Evolutionary conservation across 1,284 basidiomycete species (phyloP), one percentile per base, ranked within the genome.

Genomic region (Rhizoctonia solani): DNA sequence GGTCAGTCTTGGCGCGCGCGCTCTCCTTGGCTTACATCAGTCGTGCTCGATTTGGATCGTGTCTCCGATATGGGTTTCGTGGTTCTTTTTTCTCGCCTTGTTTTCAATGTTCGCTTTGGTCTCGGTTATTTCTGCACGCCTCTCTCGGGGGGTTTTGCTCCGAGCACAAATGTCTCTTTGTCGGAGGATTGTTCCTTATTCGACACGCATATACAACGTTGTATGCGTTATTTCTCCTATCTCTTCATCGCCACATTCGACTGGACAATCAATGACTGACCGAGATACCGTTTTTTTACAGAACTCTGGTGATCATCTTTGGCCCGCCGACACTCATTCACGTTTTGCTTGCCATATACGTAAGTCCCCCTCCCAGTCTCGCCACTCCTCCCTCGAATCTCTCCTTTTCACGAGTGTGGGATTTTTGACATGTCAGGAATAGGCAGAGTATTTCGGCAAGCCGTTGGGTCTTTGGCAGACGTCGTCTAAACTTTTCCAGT

Each of bases 391-490:
- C 27, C 42, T 46, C 1, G 54, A n/a, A n/a, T n/a, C n/a, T n/a
- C n/a, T n/a, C n/a, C n/a, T n/a, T n/a, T n/a, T n/a, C n/a, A n/a
- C n/a, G n/a, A n/a, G n/a, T n/a, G n/a, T n/a, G n/a, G n/a, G n/a
- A n/a, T n/a, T n/a, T n/a, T n/a, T n/a, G n/a, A n/a, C n/a, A n/a
- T n/a, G n/a, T n/a, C n/a, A n/a, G n/a, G n/a, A 13, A 42, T 74
- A 93, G 90, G 81, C 92, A 56, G 93, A 96, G 78, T 96, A 96
- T 77, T 93, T 94, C 74, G 90, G 93, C 47, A 85, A 89, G 39
- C 93, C 94, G 3, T 82, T 96, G 44, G 94, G 93, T 14, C 81
- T 96, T 25, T 96, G 94, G 94, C 83, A 83, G 66, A 92, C 92
- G 25, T 91, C 90, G 34, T 84, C 80, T 61, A 94, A 94, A 76